These are phyloP conservation scores for Solanum rostratum DNA, from an alignment of 257 asterid genomes.

Conservation along the genomic window DNA sequence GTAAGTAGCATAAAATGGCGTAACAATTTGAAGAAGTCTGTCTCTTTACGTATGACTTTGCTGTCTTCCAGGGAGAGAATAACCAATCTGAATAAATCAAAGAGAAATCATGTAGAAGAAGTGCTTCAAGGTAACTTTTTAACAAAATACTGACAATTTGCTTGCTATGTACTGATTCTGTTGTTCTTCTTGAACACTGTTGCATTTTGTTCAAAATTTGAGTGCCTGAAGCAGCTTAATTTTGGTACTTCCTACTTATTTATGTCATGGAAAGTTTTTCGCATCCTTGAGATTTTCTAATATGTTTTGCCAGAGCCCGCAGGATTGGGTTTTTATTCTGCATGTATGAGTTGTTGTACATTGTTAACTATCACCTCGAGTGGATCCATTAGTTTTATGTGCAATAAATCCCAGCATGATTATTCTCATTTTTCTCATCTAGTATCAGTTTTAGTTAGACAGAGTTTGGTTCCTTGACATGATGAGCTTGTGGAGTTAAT, in stretches of 20 bases:
- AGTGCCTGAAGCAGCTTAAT: background rate
- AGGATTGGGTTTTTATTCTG: background rate
- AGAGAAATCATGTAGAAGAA: conserved; percentile 53
- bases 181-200: background rate
- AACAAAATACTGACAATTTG: conserved; percentile 3
- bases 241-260: background rate
- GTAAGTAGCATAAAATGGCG: conserved; percentile 34
- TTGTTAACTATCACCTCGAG: background rate
- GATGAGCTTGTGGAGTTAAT: background rate
- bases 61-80: conserved; percentile 58
- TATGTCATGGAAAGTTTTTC: background rate
- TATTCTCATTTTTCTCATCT: background rate
- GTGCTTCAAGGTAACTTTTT: conserved; percentile 50
- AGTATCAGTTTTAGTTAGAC: background rate
- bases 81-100: conserved; percentile 36
- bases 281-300: background rate
- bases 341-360: background rate
- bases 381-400: background rate
- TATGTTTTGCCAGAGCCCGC: background rate
- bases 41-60: conserved; percentile 14
- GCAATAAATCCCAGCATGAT: background rate
- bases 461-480: background rate
- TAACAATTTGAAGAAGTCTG: background rate
- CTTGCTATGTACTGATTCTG: background rate
- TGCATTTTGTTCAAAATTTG: background rate